Evolutionary conservation across 2,329 filamentous ascomycete genomes (phyloP).

Genomic region (Volutella citrinella): DNA sequence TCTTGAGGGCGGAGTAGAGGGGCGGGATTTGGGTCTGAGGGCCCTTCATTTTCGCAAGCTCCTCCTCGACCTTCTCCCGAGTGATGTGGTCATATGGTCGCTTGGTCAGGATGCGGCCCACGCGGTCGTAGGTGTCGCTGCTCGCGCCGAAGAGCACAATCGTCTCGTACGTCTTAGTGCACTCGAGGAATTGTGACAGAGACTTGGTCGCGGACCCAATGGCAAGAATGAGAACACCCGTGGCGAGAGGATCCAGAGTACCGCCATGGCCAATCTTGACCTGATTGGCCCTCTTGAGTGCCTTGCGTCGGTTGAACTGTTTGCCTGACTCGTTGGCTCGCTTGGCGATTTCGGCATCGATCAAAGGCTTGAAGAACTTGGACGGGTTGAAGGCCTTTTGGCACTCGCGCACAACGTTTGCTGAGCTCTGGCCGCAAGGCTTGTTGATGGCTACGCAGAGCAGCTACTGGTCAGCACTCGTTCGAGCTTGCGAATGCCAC

Average conservation of each 20-base stretch:
- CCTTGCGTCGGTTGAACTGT: slow-evolving; percentile 57
- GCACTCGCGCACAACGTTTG: slow-evolving; percentile 84
- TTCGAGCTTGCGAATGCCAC: no score
- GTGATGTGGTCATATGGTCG: slow-evolving; percentile 80
- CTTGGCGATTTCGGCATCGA: slow-evolving; percentile 59
- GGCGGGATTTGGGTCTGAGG: slow-evolving; percentile 87
- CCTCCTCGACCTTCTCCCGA: slow-evolving; percentile 71
- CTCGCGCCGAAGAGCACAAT: slow-evolving; percentile 86
- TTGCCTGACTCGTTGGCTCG: slow-evolving; percentile 55
- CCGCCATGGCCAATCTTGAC: slow-evolving; percentile 97
- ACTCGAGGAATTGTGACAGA: slow-evolving; percentile 74
- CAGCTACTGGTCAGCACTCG: not conserved
- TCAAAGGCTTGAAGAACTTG: slow-evolving; percentile 71
- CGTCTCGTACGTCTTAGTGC: slow-evolving; percentile 92
- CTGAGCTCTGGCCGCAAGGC: slow-evolving; percentile 80
- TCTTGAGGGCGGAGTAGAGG: slow-evolving; percentile 87
- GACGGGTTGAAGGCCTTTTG: slow-evolving; percentile 84
- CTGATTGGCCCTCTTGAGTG: slow-evolving; percentile 57
- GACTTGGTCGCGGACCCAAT: slow-evolving; percentile 85
- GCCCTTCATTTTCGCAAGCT: slow-evolving; percentile 71
- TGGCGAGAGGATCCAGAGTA: slow-evolving; percentile 90
- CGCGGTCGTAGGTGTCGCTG: slow-evolving; percentile 87
- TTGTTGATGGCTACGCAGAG: slow-evolving; percentile 77
- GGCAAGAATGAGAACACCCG: slow-evolving; percentile 86
- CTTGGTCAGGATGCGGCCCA: slow-evolving; percentile 77